Evolutionary conservation across 2,329 filamentous ascomycete species (phyloP), one percentile per base, ranked within the genome.

Genomic region (Sporothrix brasiliensis): DNA sequence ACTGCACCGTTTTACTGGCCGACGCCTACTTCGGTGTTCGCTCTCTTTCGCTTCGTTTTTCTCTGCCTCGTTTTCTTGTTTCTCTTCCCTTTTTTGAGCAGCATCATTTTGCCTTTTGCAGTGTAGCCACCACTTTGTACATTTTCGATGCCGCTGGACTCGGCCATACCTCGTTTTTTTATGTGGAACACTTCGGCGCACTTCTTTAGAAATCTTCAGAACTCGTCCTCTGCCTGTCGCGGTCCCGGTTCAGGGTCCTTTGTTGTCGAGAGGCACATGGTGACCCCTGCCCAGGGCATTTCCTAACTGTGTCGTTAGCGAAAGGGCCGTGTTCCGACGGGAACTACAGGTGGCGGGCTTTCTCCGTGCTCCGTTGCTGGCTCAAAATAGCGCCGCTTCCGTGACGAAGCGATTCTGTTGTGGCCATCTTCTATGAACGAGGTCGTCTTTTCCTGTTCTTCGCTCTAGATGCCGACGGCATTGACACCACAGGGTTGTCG

Each of bases 281-380:
- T 9, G 7, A 5, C 34, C 5, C 34, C 34, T 6, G 34, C 24
- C 24, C n/a, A 27, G 4, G 6, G 10, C 9, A 24, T 67, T 41
- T 50, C 49, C 19, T 49, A n/a, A 67, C 27, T 11, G 24, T 14
- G 41, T 67, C 47, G 27, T 27, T 10, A 3, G 41, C 63, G 6
- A 41, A 67, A 67, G 41, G 13, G 63, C 63, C 63, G 63, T 67
- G 49, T 67, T 39, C 63, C 49, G 63, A 53, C 47, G 30, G 49
- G 44, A 24, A n/a, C 58, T 47, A 47, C 39, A 47, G 13, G 58
- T 16, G 39, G 39, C 39, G 58, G 58, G 10, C 39, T 27, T 63
- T 47, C 39, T 63, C 58, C 39, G 39, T 47, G 44, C 61, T 66
- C 44, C 61, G 60, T 65, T 30, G 24, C 30, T 50, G 21, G 41